A percentile compares a stretch with the other conserved stretches of the same genome.
Evolutionary conservation across 768 basidiomycete genomes (phyloP).

Genomic region (Tephrocybe sp.): DNA sequence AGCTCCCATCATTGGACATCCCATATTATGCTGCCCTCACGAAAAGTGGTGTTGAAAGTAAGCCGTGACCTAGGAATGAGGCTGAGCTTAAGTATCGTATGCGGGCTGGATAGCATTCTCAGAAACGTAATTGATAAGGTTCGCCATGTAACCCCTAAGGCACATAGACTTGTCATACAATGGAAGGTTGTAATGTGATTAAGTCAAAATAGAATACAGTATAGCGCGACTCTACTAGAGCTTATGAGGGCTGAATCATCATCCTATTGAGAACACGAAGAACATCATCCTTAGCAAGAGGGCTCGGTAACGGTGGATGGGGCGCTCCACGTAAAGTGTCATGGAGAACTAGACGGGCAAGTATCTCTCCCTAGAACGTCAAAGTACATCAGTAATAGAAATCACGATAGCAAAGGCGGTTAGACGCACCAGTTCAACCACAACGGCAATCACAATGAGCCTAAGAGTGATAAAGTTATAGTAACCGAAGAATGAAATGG

Average conservation of each 20-base stretch:
- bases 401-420: background rate
- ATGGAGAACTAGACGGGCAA: constrained; percentile 76
- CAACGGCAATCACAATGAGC: constrained; percentile 85
- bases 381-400: background rate
- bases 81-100: too few species aligned
- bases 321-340: constrained; percentile 38
- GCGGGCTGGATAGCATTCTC: too few species aligned
- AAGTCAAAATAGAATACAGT: too few species aligned
- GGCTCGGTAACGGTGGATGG: constrained; percentile 8
- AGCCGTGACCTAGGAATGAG: too few species aligned
- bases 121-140: too few species aligned
- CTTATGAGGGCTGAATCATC: constrained; percentile 23
- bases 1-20: too few species aligned
- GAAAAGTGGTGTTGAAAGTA: too few species aligned
- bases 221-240: too few species aligned
- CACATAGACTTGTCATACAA: too few species aligned
- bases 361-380: constrained; percentile 66
- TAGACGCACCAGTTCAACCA: constrained; percentile 79
- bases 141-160: too few species aligned
- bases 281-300: constrained; percentile 37
- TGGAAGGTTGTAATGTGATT: too few species aligned
- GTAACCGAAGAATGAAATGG: constrained; percentile 15
- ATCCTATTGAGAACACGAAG: constrained; percentile 43
- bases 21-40: too few species aligned
- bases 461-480: constrained; percentile 38